phyloP scores from a whole-genome alignment of 768 basidiomycete genomes.

The Botryobasidium botryosum region DNA sequence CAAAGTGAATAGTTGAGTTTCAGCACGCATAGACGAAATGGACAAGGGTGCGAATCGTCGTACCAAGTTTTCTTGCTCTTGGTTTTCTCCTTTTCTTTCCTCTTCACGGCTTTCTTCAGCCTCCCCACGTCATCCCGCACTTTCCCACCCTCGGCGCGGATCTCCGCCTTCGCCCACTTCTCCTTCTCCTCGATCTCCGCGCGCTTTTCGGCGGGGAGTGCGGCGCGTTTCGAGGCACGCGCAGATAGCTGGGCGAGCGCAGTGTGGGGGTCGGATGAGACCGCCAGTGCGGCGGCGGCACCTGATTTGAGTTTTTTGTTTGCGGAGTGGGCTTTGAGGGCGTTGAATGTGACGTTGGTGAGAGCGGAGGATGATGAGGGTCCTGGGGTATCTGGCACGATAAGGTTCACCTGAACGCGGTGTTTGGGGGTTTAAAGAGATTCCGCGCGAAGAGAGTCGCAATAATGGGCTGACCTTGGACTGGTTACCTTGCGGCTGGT shows the following conservation, averaged over 20 bases:
- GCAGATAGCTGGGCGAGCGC: slow-evolving; percentile 67
- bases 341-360: slow-evolving; percentile 57
- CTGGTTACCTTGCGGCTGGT: slow-evolving; percentile 26
- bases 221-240: slow-evolving; percentile 59
- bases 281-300: slow-evolving; percentile 20
- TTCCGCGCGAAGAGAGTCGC: background rate
- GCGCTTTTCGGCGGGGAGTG: slow-evolving; percentile 69
- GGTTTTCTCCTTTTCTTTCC: slow-evolving; percentile 76
- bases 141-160: slow-evolving; percentile 78
- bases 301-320: background rate
- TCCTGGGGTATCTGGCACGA: slow-evolving; percentile 38
- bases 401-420: slow-evolving; percentile 39
- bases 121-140: slow-evolving; percentile 70
- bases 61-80: slow-evolving; percentile 81
- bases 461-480: slow-evolving; percentile 51
- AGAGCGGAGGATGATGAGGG: slow-evolving; percentile 16
- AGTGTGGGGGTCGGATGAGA: slow-evolving; percentile 35
- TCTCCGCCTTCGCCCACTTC: slow-evolving; percentile 80
- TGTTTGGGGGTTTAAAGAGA: background rate
- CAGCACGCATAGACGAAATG: too few relatives aligned
- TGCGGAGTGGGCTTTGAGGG: slow-evolving; percentile 27
- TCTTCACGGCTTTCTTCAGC: slow-evolving; percentile 85
- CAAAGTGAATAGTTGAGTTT: too few relatives aligned
- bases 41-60: slow-evolving; percentile 18
- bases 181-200: slow-evolving; percentile 65